Percentiles rank a stretch among this genome's conserved stretches.
Evolutionary conservation across 768 basidiomycete genomes (phyloP).

Genomic region (Scleroderma bovista): DNA sequence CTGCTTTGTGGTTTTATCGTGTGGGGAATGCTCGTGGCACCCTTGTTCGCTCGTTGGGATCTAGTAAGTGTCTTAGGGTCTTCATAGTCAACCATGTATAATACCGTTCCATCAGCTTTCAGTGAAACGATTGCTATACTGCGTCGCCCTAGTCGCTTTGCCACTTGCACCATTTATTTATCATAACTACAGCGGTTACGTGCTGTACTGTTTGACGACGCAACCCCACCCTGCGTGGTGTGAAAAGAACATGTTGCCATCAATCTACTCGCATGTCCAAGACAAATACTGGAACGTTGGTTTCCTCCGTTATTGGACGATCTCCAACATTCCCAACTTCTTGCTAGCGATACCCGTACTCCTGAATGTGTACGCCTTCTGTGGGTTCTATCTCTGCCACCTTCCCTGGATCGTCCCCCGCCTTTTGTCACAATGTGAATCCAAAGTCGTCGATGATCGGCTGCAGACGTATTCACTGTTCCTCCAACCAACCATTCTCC

Average conservation of each 20-base stretch:
- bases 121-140: slow-evolving; percentile 27
- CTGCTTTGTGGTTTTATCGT: slow-evolving; percentile 71
- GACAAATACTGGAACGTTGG: slow-evolving; percentile 82
- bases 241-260: slow-evolving; percentile 40
- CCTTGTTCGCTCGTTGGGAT: slow-evolving; percentile 35
- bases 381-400: slow-evolving; percentile 19
- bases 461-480: slow-evolving; percentile 27
- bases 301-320: slow-evolving; percentile 82
- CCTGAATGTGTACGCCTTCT: slow-evolving; percentile 35
- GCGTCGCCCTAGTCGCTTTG: slow-evolving; percentile 39
- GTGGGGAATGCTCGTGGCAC: slow-evolving; percentile 65
- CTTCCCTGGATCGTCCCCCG: slow-evolving; percentile 2
- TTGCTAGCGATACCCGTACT: slow-evolving; percentile 72
- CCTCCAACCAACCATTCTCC: slow-evolving; percentile 42
- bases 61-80: slow-evolving; percentile 12
- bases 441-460: slow-evolving; percentile 3
- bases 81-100: neutral
- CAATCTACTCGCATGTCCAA: slow-evolving; percentile 81
- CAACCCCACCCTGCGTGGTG: slow-evolving; percentile 59
- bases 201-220: slow-evolving; percentile 50
- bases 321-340: slow-evolving; percentile 83
- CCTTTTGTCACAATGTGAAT: slow-evolving; percentile 1
- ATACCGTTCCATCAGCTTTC: slow-evolving; percentile 27
- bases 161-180: slow-evolving; percentile 61
- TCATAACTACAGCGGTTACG: slow-evolving; percentile 67